Percentiles rank a stretch among this genome's conserved stretches.
phyloP scores from a whole-genome alignment of 495 filamentous ascomycete species.

The Hypoxylon rickii region DNA sequence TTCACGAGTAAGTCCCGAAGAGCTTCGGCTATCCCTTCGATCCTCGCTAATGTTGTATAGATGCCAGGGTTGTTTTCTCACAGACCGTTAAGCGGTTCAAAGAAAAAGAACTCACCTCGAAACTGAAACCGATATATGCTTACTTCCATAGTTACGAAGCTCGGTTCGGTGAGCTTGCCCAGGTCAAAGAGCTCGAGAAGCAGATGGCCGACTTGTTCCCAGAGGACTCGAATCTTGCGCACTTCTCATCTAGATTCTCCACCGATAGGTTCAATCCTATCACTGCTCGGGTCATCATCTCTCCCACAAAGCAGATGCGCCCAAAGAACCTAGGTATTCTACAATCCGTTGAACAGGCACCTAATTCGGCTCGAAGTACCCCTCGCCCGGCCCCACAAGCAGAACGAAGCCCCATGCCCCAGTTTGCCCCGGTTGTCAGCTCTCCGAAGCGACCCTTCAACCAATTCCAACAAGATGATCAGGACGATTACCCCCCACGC shows the following conservation, averaged over 20 bases:
- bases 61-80: constrained; percentile 93
- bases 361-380: constrained; percentile 55
- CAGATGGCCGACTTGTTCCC: constrained; percentile 92
- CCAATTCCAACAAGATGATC: constrained; percentile 65
- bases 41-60: constrained; percentile 39
- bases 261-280: constrained; percentile 65
- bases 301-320: constrained; percentile 71
- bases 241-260: constrained; percentile 77
- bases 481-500: constrained; percentile 75
- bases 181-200: constrained; percentile 86
- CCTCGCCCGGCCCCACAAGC: constrained; percentile 45
- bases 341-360: constrained; percentile 55
- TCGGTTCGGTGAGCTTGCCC: constrained; percentile 86
- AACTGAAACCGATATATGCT: constrained; percentile 79
- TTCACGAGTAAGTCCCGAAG: constrained; percentile 74
- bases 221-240: constrained; percentile 74
- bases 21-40: not conserved
- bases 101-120: constrained; percentile 70
- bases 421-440: constrained; percentile 58
- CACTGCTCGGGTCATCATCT: constrained; percentile 78
- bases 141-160: constrained; percentile 95
- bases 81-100: constrained; percentile 81
- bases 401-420: constrained; percentile 53
- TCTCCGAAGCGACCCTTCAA: constrained; percentile 79
- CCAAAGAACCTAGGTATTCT: constrained; percentile 63